Conservation (phyloP, 257 asterid genomes). For the Solanum rostratum region DNA sequence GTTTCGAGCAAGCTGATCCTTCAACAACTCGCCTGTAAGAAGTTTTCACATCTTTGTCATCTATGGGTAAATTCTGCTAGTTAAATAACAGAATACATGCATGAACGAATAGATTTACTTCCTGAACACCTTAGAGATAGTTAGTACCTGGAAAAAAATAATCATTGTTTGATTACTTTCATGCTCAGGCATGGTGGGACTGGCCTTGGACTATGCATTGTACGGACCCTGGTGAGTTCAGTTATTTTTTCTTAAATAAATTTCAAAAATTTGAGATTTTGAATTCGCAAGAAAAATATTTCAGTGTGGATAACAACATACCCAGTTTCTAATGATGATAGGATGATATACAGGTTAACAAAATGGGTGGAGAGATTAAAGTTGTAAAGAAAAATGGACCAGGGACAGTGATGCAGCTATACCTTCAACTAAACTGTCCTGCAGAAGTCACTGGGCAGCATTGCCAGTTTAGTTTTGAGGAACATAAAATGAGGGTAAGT, state of each 20-base stretch:
- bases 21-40: slow-evolving; percentile 89
- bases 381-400: slow-evolving; percentile 68
- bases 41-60: neutral
- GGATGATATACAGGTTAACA: slow-evolving; percentile 47
- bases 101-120: neutral
- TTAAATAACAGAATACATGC: neutral
- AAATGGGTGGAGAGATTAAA: slow-evolving; percentile 92
- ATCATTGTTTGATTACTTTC: neutral
- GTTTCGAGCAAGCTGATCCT: slow-evolving; percentile 97
- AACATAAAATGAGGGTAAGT: slow-evolving; percentile 55
- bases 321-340: neutral
- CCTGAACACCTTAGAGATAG: neutral
- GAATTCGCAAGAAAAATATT: neutral
- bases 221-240: slow-evolving; percentile 75
- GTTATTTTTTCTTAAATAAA: neutral
- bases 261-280: neutral
- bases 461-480: slow-evolving; percentile 33
- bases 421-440: slow-evolving; percentile 43
- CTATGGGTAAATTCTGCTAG: neutral
- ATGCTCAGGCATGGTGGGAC: slow-evolving; percentile 89
- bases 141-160: neutral
- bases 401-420: slow-evolving; percentile 77
- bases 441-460: slow-evolving; percentile 32
- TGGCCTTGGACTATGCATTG: slow-evolving; percentile 94
- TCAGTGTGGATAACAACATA: neutral